Evolutionary conservation across 805 yeast species (phyloP).

Genomic region (Barnettozyma sp.): DNA sequence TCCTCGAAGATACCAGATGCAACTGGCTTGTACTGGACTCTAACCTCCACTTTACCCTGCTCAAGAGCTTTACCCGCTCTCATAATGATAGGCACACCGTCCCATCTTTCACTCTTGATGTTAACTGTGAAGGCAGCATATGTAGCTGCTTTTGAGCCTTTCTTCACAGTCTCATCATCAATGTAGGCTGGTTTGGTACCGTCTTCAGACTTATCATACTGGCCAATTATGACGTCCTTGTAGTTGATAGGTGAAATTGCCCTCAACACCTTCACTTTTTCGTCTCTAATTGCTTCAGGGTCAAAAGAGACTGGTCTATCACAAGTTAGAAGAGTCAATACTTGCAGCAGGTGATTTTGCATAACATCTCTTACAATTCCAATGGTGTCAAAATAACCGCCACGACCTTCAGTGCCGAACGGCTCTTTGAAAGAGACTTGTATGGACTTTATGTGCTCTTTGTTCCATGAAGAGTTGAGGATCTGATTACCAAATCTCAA

Average conservation of each 20-base stretch:
- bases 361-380: slow-evolving; percentile 97
- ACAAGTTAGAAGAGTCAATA: slow-evolving; percentile 86
- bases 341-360: slow-evolving; percentile 96
- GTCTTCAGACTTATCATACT: slow-evolving; percentile 77
- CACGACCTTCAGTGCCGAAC: slow-evolving; percentile 99
- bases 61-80: slow-evolving; percentile 98
- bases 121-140: slow-evolving; percentile 78
- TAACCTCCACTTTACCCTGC: slow-evolving; percentile 89
- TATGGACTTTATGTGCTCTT: slow-evolving; percentile 65
- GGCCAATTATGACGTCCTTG: slow-evolving; percentile 74
- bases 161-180: slow-evolving; percentile 86
- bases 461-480: slow-evolving; percentile 85
- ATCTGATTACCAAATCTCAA: slow-evolving; percentile 88
- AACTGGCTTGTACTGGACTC: slow-evolving; percentile 86
- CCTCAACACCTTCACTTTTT: slow-evolving; percentile 87
- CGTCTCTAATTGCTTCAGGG: slow-evolving; percentile 93
- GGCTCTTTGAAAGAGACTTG: slow-evolving; percentile 95
- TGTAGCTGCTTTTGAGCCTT: slow-evolving; percentile 81
- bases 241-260: slow-evolving; percentile 64
- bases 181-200: slow-evolving; percentile 85
- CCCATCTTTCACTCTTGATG: slow-evolving; percentile 94
- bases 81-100: slow-evolving; percentile 91
- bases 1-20: slow-evolving; percentile 75
- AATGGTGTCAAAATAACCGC: slow-evolving; percentile 92
- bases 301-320: slow-evolving; percentile 89